Evolutionary conservation across 2,329 filamentous ascomycete genomes (phyloP).

Genomic region (Diaporthe amygdali): DNA sequence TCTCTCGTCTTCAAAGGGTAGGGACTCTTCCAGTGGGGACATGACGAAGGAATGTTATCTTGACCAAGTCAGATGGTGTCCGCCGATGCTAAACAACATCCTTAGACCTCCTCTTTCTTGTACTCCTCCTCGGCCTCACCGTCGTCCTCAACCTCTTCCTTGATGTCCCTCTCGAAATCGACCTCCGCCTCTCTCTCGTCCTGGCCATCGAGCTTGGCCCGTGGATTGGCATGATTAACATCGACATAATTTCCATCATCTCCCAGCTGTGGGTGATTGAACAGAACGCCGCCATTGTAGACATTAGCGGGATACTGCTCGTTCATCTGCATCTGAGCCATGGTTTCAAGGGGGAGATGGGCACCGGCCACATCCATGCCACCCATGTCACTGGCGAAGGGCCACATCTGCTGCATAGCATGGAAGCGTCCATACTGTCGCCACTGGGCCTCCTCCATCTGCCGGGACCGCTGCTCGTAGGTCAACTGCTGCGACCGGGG

Average conservation of each 20-base stretch:
- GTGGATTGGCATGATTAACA: not conserved
- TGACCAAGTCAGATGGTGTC: not conserved
- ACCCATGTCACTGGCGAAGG: not conserved
- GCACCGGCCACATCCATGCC: not conserved
- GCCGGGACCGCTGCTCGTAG: not conserved
- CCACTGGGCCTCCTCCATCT: not conserved
- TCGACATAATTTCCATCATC: not conserved
- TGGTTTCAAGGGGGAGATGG: not conserved
- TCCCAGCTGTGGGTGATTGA: not conserved
- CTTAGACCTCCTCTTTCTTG: not conserved
- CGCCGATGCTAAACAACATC: not conserved
- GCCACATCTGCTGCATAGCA: not conserved
- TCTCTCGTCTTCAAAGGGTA: not conserved
- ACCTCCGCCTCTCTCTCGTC: not conserved
- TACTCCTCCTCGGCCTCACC: not conserved
- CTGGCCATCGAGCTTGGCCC: not conserved
- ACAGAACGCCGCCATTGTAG: not conserved
- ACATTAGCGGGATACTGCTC: not conserved
- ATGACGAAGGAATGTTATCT: no score
- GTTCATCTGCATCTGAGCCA: not conserved
- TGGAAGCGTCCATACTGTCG: not conserved
- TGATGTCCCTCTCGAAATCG: not conserved
- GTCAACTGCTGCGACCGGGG: not conserved
- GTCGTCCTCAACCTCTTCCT: not conserved
- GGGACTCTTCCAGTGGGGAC: no score